phyloP scores from a whole-genome alignment of 2,329 filamentous ascomycete genomes.

The Ophiostoma ips region DNA sequence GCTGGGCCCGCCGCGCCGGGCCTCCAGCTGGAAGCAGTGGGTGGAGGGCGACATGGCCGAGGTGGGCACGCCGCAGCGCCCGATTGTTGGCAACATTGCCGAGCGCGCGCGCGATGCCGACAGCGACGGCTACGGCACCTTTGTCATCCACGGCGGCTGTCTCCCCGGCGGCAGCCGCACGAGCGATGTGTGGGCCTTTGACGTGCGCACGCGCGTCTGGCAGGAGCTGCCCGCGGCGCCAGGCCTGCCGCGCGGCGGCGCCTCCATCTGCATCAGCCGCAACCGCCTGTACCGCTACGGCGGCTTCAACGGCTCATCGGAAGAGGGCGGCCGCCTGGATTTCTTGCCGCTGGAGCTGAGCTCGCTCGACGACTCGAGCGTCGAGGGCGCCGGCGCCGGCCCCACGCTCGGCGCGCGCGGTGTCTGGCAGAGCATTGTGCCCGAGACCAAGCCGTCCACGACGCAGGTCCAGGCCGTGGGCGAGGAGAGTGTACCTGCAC shows the following conservation, averaged over 20 bases:
- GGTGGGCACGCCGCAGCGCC: constrained; percentile 44
- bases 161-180: constrained; percentile 47
- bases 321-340: constrained; percentile 61
- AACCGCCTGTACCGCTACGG: constrained; percentile 63
- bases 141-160: constrained; percentile 68
- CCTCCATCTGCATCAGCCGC: constrained; percentile 49
- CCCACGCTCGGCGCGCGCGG: constrained; percentile 34
- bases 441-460: constrained; percentile 3
- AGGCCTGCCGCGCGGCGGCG: constrained; percentile 49
- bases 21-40: constrained; percentile 40
- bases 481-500: constrained; percentile 17
- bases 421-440: constrained; percentile 33
- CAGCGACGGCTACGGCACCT: constrained; percentile 47
- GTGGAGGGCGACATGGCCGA: constrained; percentile 39
- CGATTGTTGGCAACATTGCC: constrained; percentile 43
- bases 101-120: constrained; percentile 46
- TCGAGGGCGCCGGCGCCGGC: constrained; percentile 29
- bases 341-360: constrained; percentile 45
- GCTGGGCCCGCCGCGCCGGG: constrained; percentile 21
- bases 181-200: constrained; percentile 67
- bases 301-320: constrained; percentile 57
- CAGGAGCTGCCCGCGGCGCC: constrained; percentile 53
- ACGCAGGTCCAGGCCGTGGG: not conserved
- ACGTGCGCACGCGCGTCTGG: constrained; percentile 51
- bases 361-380: constrained; percentile 34